A percentile compares a stretch with the other conserved stretches of the same genome.
Evolutionary conservation across 1,284 basidiomycete genomes (phyloP).

Genomic region (Tilletia walkeri): DNA sequence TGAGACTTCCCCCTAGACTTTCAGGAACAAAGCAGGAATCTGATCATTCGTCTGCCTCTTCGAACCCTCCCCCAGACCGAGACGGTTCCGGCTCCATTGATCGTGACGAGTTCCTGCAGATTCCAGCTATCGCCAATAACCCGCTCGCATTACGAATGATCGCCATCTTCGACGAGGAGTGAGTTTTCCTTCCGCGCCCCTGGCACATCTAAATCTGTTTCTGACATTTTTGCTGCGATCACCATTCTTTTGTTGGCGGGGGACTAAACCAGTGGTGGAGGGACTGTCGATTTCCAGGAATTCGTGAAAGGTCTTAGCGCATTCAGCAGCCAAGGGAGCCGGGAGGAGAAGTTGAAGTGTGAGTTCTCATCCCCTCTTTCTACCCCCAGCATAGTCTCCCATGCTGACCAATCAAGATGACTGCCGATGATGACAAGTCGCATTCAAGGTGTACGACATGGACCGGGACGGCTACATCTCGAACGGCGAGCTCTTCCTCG

Average conservation of each 20-base stretch:
- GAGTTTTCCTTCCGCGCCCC: constrained; percentile 55
- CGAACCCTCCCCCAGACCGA: constrained; percentile 64
- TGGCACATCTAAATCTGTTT: too few relatives aligned
- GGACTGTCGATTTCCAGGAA: constrained; percentile 98
- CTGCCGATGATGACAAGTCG: constrained; percentile 60
- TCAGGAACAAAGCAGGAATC: too few relatives aligned
- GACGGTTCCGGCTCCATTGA: constrained; percentile 97
- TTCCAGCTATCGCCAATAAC: constrained; percentile 97
- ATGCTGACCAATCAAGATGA: not conserved
- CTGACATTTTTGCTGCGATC: not conserved
- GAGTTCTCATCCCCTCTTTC: constrained; percentile 54
- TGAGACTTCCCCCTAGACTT: too few relatives aligned
- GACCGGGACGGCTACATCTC: constrained; percentile 95
- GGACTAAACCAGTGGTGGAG: constrained; percentile 66
- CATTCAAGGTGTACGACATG: constrained; percentile 98
- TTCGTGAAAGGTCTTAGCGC: constrained; percentile 96
- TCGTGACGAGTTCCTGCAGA: constrained; percentile 96
- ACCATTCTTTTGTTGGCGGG: not conserved
- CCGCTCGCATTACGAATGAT: constrained; percentile 96
- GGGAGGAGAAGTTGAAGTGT: constrained; percentile 97
- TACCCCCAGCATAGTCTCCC: too few relatives aligned
- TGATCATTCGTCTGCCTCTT: too few relatives aligned
- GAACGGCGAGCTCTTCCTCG: constrained; percentile 97
- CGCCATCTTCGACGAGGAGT: constrained; percentile 99
- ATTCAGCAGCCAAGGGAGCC: constrained; percentile 89